These are phyloP conservation scores for Lipomyces japonicus DNA, from an alignment of 805 yeast species.

Conservation along the genomic window DNA sequence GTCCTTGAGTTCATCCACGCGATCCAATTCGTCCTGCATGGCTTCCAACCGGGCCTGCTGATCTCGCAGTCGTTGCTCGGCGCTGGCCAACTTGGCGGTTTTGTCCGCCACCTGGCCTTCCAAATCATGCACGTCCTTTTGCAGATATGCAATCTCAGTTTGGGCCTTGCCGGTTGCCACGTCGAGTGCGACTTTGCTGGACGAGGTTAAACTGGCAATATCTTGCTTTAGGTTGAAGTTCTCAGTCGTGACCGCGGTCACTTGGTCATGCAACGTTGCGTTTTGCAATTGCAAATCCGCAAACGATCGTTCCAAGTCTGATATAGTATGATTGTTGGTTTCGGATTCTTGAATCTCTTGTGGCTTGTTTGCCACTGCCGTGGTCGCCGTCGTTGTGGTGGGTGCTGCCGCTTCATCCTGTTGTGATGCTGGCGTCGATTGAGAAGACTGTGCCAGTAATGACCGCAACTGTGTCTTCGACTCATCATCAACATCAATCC, in stretches of 20 bases:
- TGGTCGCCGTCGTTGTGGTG: not conserved
- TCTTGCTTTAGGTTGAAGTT: not conserved
- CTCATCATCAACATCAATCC: slow-evolving; percentile 1
- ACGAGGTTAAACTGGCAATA: not conserved
- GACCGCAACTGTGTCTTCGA: not conserved
- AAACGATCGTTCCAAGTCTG: slow-evolving; percentile 8
- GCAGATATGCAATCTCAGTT: slow-evolving; percentile 18
- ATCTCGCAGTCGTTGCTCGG: slow-evolving; percentile 6
- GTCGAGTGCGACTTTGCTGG: slow-evolving; percentile 15
- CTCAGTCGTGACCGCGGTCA: not conserved
- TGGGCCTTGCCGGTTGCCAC: slow-evolving; percentile 17
- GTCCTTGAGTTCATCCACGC: slow-evolving; percentile 7
- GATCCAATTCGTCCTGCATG: slow-evolving; percentile 11
- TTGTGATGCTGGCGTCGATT: not conserved
- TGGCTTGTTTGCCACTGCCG: not conserved
- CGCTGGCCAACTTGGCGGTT: slow-evolving; percentile 12
- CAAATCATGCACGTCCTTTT: slow-evolving; percentile 20
- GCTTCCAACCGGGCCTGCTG: slow-evolving; percentile 12
- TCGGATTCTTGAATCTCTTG: not conserved
- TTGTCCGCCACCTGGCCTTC: slow-evolving; percentile 18
- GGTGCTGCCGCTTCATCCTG: not conserved
- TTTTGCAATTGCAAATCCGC: slow-evolving; percentile 14
- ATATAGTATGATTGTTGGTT: not conserved
- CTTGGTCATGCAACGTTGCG: not conserved
- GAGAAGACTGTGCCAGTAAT: not conserved